phyloP scores from a whole-genome alignment of 2,329 filamentous ascomycete genomes.

The Fusarium heterosporum region DNA sequence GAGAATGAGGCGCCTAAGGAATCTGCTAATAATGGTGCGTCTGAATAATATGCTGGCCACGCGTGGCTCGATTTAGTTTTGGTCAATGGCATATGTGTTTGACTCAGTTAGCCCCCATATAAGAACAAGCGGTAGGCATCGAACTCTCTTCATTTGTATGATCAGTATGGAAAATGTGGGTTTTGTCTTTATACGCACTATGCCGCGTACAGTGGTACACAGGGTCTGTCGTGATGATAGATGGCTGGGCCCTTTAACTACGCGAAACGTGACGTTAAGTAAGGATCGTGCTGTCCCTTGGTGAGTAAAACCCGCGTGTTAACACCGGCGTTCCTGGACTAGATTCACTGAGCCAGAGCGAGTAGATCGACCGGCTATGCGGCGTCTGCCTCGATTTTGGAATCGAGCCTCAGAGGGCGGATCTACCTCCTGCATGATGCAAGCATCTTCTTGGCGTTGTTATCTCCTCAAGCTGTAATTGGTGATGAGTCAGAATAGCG shows the following conservation, averaged over 20 bases:
- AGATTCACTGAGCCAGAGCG: not conserved
- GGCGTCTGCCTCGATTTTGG: not conserved
- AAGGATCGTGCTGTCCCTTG: too few species aligned
- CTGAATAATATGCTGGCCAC: not conserved
- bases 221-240: not conserved
- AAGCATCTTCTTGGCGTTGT: not conserved
- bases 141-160: too few species aligned
- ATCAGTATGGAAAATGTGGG: too few species aligned
- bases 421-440: not conserved
- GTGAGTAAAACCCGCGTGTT: too few species aligned
- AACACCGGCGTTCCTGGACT: not conserved
- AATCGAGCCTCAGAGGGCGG: not conserved
- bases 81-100: too few species aligned
- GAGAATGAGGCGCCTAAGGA: not conserved
- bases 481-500: not conserved
- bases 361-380: not conserved
- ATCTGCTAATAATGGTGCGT: not conserved
- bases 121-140: too few species aligned
- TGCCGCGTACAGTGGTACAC: too few species aligned
- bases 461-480: not conserved
- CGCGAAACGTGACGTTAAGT: not conserved
- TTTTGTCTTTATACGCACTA: too few species aligned
- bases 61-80: not conserved
- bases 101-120: too few species aligned
- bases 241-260: not conserved